A percentile compares a stretch with the other conserved stretches of the same genome.
phyloP scores from a whole-genome alignment of 1,139 yeast species.

The Blastobotrys proliferans region DNA sequence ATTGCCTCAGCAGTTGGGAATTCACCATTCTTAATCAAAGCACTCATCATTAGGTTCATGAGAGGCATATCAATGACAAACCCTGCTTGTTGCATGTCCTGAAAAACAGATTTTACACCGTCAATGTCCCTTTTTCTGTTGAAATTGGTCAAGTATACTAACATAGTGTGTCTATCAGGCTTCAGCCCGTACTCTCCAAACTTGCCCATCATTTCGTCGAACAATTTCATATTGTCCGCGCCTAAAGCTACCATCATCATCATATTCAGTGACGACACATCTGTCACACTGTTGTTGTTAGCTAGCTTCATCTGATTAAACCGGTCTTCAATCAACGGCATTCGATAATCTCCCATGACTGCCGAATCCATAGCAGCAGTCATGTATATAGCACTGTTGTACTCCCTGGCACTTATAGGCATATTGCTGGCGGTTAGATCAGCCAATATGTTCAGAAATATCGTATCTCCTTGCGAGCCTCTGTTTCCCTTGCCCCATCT shows the following conservation, averaged over 20 bases:
- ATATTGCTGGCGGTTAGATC: constrained; percentile 24
- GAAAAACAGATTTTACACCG: constrained; percentile 18
- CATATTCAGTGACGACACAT: constrained; percentile 21
- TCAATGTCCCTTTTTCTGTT: constrained; percentile 17
- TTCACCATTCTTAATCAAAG: constrained; percentile 17
- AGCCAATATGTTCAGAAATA: constrained; percentile 18
- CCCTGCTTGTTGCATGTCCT: constrained; percentile 15
- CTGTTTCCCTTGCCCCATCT: neutral
- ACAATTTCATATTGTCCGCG: constrained; percentile 9
- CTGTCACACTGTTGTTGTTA: constrained; percentile 5
- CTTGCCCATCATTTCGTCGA: constrained; percentile 15
- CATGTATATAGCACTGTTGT: constrained; percentile 18
- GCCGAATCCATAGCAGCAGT: constrained; percentile 11
- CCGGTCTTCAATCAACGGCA: constrained; percentile 13
- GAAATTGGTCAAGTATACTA: constrained; percentile 20
- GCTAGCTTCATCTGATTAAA: constrained; percentile 6
- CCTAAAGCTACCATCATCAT: constrained; percentile 19
- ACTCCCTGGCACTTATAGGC: constrained; percentile 25
- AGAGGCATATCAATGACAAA: constrained; percentile 18
- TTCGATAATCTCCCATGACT: neutral
- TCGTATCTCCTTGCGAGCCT: constrained; percentile 11
- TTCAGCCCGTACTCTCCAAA: constrained; percentile 13
- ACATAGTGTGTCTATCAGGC: constrained; percentile 24
- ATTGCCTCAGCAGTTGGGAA: constrained; percentile 10
- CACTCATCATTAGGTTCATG: constrained; percentile 18